A percentile compares a stretch with the other conserved stretches of the same genome.
Evolutionary conservation across 345 rosid genomes (phyloP).

Genomic region (Lumnitzera littorea): DNA sequence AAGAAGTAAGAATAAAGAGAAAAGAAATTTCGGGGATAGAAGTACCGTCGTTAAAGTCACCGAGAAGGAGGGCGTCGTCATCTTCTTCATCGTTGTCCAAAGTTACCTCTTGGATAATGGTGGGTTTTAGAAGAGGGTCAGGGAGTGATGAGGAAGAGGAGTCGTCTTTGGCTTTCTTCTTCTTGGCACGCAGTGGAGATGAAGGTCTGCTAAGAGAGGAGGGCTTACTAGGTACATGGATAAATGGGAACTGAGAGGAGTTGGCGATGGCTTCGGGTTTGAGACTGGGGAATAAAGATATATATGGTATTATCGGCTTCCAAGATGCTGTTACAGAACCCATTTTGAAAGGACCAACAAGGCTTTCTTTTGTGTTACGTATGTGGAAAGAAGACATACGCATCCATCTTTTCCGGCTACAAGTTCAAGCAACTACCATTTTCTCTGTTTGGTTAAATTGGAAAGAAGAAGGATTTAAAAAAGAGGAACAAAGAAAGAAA

Average conservation of each 20-base stretch:
- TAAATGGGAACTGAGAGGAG: constrained; percentile 1
- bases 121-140: constrained; percentile 28
- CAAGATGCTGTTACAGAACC: too few species aligned
- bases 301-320: too few species aligned
- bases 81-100: constrained; percentile 33
- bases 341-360: too few species aligned
- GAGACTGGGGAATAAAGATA: too few species aligned
- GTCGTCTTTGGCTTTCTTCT: constrained; percentile 22
- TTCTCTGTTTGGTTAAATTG: too few species aligned
- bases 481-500: too few species aligned
- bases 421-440: too few species aligned
- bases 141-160: constrained; percentile 10
- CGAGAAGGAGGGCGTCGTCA: constrained; percentile 34
- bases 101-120: constrained; percentile 34
- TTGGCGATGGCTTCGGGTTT: not conserved
- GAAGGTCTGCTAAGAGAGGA: constrained; percentile 16
- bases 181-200: constrained; percentile 34
- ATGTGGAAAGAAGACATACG: too few species aligned
- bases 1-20: constrained; percentile 5
- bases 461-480: too few species aligned
- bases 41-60: constrained; percentile 53
- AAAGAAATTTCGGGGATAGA: not conserved
- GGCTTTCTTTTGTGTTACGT: too few species aligned
- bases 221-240: constrained; percentile 8
- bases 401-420: too few species aligned